Percentiles rank a stretch among this genome's conserved stretches.
phyloP scores from a whole-genome alignment of 1,284 basidiomycete species.

The Cutaneotrichosporon daszewskae region DNA sequence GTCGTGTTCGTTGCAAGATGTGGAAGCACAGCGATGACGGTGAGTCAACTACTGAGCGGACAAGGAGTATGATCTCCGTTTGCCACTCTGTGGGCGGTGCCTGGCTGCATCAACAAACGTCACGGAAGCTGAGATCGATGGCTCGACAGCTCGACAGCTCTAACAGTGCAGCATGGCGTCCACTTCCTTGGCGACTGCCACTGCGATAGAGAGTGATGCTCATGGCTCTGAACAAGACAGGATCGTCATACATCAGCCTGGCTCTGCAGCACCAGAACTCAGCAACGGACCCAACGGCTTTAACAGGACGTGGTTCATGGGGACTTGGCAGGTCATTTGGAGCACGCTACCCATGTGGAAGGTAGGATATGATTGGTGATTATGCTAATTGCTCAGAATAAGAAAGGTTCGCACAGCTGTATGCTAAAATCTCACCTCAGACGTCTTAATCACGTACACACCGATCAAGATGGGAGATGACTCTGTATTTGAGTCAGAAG shows the following conservation, averaged over 20 bases:
- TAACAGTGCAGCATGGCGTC: not conserved
- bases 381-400: not conserved
- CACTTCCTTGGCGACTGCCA: not conserved
- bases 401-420: not conserved
- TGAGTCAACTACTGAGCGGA: not conserved
- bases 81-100: not conserved
- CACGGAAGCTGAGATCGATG: not conserved
- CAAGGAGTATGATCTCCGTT: no score
- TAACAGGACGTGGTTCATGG: slow-evolving; percentile 48
- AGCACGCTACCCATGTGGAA: slow-evolving; percentile 54
- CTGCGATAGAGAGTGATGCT: not conserved
- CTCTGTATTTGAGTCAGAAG: slow-evolving; percentile 1
- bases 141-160: not conserved
- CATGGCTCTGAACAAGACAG: not conserved
- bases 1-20: not conserved
- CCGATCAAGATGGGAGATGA: not conserved
- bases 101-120: not conserved
- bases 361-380: slow-evolving; percentile 28
- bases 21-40: not conserved
- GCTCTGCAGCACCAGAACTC: not conserved
- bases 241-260: slow-evolving; percentile 1
- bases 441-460: slow-evolving; percentile 7
- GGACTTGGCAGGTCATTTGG: slow-evolving; percentile 51
- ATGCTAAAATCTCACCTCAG: not conserved
- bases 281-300: no score